These are phyloP conservation scores for Colletotrichum echinochloae DNA, from an alignment of 2,329 filamentous ascomycete genomes.

Conservation along the genomic window DNA sequence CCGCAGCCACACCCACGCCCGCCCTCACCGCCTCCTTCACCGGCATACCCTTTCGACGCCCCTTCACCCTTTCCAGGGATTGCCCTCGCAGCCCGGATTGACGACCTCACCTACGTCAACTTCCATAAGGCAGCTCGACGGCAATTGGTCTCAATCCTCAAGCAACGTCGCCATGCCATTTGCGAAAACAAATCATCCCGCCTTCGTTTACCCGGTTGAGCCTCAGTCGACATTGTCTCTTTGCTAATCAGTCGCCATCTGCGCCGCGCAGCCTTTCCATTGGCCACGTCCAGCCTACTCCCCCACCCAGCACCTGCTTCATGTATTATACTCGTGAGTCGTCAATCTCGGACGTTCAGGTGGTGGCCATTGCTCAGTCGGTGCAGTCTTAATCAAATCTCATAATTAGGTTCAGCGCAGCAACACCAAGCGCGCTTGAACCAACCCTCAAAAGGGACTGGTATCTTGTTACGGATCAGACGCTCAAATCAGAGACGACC, in stretches of 20 bases:
- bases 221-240: slow-evolving; percentile 15
- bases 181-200: slow-evolving; percentile 25
- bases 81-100: slow-evolving; percentile 28
- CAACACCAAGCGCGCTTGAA: not conserved
- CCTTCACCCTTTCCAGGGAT: slow-evolving; percentile 38
- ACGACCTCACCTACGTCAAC: slow-evolving; percentile 16
- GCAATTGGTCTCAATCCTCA: not conserved
- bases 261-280: slow-evolving; percentile 3
- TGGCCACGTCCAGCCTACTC: not conserved
- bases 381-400: slow-evolving; percentile 7
- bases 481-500: not conserved
- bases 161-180: slow-evolving; percentile 37
- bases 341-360: not conserved
- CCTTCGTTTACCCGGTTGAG: slow-evolving; percentile 7
- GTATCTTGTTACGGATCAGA: not conserved
- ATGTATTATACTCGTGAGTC: slow-evolving; percentile 36
- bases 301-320: slow-evolving; percentile 12
- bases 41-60: slow-evolving; percentile 39
- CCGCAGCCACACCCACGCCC: slow-evolving; percentile 22
- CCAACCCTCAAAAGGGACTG: not conserved
- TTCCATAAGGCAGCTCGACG: slow-evolving; percentile 15
- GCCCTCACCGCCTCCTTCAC: slow-evolving; percentile 33
- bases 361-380: not conserved
- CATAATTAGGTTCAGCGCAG: slow-evolving; percentile 8
- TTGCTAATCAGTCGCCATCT: slow-evolving; percentile 30